phyloP scores from a whole-genome alignment of 352 stramenopile genomes.

The Pythium grandisporangium region DNA sequence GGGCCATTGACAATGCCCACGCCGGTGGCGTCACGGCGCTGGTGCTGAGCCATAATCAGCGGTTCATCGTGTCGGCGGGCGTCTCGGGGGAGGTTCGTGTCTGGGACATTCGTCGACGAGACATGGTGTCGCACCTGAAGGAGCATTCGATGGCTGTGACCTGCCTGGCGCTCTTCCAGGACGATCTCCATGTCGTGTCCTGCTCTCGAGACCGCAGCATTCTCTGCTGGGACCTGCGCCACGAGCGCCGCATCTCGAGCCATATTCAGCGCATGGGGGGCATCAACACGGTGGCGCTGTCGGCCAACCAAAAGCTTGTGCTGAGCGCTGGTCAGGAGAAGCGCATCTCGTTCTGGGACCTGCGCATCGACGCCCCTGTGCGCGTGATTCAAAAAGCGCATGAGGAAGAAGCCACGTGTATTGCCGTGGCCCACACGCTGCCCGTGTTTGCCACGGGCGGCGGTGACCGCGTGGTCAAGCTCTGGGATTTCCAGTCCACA shows the following conservation, averaged over 20 bases:
- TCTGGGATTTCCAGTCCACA: slow-evolving; percentile 71
- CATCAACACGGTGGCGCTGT: slow-evolving; percentile 89
- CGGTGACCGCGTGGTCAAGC: slow-evolving; percentile 78
- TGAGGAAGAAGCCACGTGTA: slow-evolving; percentile 83
- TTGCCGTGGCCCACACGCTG: slow-evolving; percentile 80
- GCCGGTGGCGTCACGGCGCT: slow-evolving; percentile 85
- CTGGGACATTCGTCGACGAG: slow-evolving; percentile 89
- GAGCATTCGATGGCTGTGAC: slow-evolving; percentile 88
- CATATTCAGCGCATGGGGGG: slow-evolving; percentile 91
- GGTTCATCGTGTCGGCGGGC: slow-evolving; percentile 78
- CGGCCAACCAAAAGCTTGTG: slow-evolving; percentile 79
- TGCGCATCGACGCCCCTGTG: slow-evolving; percentile 79
- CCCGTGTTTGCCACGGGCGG: slow-evolving; percentile 84
- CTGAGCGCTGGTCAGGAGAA: slow-evolving; percentile 90
- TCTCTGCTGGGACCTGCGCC: slow-evolving; percentile 89
- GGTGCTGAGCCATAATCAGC: slow-evolving; percentile 85
- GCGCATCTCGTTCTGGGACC: slow-evolving; percentile 89
- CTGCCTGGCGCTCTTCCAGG: slow-evolving; percentile 76
- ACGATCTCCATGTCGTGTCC: slow-evolving; percentile 87
- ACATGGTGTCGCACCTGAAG: slow-evolving; percentile 88
- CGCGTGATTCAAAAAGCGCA: slow-evolving; percentile 66
- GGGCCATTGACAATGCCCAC: slow-evolving; percentile 88
- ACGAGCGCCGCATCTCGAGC: slow-evolving; percentile 75
- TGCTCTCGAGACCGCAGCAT: slow-evolving; percentile 87
- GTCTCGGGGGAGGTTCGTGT: slow-evolving; percentile 84